Conservation (phyloP, 768 basidiomycete genomes). For the Thelephora ganbajun region DNA sequence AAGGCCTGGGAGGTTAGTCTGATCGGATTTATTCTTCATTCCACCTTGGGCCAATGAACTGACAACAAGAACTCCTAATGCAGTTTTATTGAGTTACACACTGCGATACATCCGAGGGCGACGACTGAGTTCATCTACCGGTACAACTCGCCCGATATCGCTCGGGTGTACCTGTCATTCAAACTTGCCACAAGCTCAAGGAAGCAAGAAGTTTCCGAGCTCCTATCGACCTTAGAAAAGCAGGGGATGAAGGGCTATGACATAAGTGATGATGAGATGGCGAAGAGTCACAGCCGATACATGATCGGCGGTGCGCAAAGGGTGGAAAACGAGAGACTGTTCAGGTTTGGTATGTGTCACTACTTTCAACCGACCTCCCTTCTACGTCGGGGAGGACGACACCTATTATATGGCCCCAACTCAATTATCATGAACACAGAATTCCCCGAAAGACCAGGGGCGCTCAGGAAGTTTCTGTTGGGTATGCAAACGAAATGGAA, state of each 20-base stretch:
- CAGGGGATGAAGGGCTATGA: constrained; percentile 76
- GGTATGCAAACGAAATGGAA: constrained; percentile 82
- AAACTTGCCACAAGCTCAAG: constrained; percentile 50
- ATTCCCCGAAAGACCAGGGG: constrained; percentile 91
- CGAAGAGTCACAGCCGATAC: constrained; percentile 88
- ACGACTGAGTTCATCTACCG: constrained; percentile 96
- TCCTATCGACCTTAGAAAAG: constrained; percentile 48
- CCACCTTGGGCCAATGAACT: not conserved
- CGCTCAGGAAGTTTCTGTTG: constrained; percentile 79
- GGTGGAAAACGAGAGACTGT: constrained; percentile 77
- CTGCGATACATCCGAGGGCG: constrained; percentile 76
- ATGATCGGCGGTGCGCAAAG: constrained; percentile 78
- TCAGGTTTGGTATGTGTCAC: constrained; percentile 71
- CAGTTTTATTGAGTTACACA: constrained; percentile 83
- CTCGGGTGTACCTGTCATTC: constrained; percentile 88
- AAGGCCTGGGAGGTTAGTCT: constrained; percentile 62
- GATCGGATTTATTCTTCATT: not conserved
- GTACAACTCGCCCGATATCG: constrained; percentile 57
- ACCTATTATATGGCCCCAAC: no score
- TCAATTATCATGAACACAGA: constrained; percentile 29
- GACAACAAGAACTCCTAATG: constrained; percentile 2
- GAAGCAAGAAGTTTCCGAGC: constrained; percentile 42
- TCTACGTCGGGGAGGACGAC: not conserved
- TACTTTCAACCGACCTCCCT: not conserved
- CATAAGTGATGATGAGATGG: constrained; percentile 89